Evolutionary conservation across 371 early-diverging fungal genomes (phyloP), one percentile per base, ranked within the genome.

Genomic region (Cokeromyces recurvatus): DNA sequence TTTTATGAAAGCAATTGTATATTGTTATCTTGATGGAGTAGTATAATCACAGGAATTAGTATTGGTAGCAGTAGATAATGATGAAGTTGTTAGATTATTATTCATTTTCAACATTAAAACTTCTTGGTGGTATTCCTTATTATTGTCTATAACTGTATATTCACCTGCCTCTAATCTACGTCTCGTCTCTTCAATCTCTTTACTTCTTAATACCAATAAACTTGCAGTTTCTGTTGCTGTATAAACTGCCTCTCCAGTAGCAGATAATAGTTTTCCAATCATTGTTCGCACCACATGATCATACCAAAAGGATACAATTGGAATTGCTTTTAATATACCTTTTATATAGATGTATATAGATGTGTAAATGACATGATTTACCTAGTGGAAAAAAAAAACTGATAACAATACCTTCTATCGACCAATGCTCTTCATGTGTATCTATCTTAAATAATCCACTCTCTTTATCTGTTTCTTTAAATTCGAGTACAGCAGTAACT

Each of bases 231-330:
- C 68, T 22, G 62, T 52, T 3, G 81, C 81, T 2, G 77, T 63
- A 55, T 70, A 60, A 11, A 81, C 43, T 36, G 79, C 63, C 24
- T 71, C 71, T 15, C 83, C 83, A 2, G 76, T 66, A 0, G 65
- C 55, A n/a, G 74, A 64, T 45, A 82, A 29, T 2, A 81, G 39
- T 27, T 64, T 46, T 1, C 81, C 83, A 29, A 74, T 31, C 43
- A 70, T 71, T 15, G 70, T 65, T 43, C 81, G 64, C 10, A 78
- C 62, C 15, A 82, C 66, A 39, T 70, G 65, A 47, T 82, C 78
- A 53, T 82, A 81, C 83, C 83, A 82, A 61, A 66, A 74, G 4
- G 68, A 70, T 15, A 81, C 39, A 20, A 77, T 48, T 11, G 83
- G 83, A 40, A 79, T 58, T 23, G 78, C 67, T 40, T 75, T 66